Conservation (phyloP, 1,284 basidiomycete genomes). For the Laetiporus sulphureus region DNA sequence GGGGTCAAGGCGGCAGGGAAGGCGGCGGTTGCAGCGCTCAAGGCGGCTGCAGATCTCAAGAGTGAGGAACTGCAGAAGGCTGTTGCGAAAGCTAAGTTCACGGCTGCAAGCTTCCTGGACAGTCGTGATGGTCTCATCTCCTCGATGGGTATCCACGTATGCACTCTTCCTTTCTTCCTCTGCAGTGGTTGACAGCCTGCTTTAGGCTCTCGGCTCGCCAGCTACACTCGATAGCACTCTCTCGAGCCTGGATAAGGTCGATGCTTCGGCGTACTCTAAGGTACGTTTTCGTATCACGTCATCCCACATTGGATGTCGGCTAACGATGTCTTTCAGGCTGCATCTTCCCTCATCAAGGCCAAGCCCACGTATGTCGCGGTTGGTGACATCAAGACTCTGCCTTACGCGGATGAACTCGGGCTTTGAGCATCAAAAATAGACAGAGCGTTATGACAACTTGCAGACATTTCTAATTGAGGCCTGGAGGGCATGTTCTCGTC, state of each 20-base stretch:
- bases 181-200: neutral
- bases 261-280: constrained; percentile 54
- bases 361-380: constrained; percentile 86
- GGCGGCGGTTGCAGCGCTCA: constrained; percentile 62
- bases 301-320: constrained; percentile 1
- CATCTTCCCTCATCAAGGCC: constrained; percentile 43
- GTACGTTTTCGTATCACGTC: constrained; percentile 30
- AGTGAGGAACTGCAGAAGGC: constrained; percentile 76
- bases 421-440: constrained; percentile 34
- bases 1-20: constrained; percentile 61
- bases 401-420: constrained; percentile 82
- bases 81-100: constrained; percentile 82
- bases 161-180: constrained; percentile 1
- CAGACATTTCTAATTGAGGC: neutral
- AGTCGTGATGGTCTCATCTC: constrained; percentile 63
- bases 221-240: constrained; percentile 48
- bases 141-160: constrained; percentile 56
- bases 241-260: constrained; percentile 56
- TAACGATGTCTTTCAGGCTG: constrained; percentile 14
- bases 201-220: constrained; percentile 53
- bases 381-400: constrained; percentile 71
- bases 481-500: too few species aligned
- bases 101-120: constrained; percentile 66
- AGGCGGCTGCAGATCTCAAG: constrained; percentile 50
- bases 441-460: constrained; percentile 6